Conservation (phyloP, 1,284 basidiomycete genomes). For the Austroboletus sp. region DNA sequence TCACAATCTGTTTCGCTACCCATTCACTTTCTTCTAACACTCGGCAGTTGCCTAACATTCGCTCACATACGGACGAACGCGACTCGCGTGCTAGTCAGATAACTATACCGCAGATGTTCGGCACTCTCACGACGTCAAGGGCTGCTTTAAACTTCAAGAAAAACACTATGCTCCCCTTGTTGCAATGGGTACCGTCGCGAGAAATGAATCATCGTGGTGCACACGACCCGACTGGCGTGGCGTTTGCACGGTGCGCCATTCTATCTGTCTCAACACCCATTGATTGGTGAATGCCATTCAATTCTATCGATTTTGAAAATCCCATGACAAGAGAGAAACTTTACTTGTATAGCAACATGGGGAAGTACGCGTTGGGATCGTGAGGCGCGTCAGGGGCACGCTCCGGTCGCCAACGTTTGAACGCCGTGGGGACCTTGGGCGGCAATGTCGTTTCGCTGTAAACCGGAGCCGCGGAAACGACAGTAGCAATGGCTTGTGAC, state of each 20-base stretch:
- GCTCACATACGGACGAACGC: too few species aligned
- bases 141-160: too few species aligned
- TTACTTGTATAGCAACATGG: constrained; percentile 77
- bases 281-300: constrained; percentile 2
- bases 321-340: constrained; percentile 13
- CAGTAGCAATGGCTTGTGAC: constrained; percentile 61
- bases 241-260: background rate
- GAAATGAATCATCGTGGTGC: background rate
- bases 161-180: too few species aligned
- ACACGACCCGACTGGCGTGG: background rate
- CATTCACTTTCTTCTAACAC: too few species aligned
- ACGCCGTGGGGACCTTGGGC: constrained; percentile 57
- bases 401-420: constrained; percentile 67
- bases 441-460: constrained; percentile 67
- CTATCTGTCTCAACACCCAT: background rate
- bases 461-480: constrained; percentile 53
- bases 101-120: background rate
- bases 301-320: constrained; percentile 10
- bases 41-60: too few species aligned
- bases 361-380: constrained; percentile 73
- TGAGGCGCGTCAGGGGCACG: constrained; percentile 67
- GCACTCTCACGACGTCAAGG: too few species aligned
- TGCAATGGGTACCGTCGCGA: too few species aligned
- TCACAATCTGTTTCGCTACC: too few species aligned
- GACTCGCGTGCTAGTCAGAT: too few species aligned